A percentile compares a stretch with the other conserved stretches of the same genome.
phyloP scores from a whole-genome alignment of 345 rosid species.

The Eucalyptus fibrosa region DNA sequence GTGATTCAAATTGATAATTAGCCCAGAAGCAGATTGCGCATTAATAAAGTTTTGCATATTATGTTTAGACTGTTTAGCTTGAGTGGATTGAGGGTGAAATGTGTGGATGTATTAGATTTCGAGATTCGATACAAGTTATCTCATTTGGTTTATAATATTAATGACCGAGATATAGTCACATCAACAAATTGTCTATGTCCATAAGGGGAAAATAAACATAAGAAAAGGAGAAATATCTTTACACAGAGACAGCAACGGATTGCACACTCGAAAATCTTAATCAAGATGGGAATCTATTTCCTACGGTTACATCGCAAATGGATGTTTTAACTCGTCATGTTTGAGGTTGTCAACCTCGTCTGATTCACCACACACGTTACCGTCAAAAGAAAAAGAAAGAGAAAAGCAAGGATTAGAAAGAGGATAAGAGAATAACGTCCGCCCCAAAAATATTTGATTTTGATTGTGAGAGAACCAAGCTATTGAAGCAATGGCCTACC shows the following conservation, averaged over 20 bases:
- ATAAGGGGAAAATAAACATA: too few relatives aligned
- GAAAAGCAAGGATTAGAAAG: background rate
- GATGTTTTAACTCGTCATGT: background rate
- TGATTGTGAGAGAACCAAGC: background rate
- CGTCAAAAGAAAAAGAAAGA: background rate
- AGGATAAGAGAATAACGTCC: background rate
- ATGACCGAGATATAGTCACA: background rate
- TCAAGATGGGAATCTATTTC: background rate
- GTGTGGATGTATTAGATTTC: background rate
- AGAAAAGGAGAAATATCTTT: background rate
- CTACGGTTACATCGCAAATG: background rate
- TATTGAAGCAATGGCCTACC: background rate
- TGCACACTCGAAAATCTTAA: background rate
- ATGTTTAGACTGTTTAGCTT: background rate
- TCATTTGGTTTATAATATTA: background rate
- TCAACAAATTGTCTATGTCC: background rate
- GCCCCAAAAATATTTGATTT: background rate
- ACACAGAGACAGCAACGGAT: fast-evolving
- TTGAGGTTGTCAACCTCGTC: background rate
- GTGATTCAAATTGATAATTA: background rate
- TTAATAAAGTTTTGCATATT: background rate
- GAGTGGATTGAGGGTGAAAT: background rate
- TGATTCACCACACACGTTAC: background rate
- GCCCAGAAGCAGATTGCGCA: background rate
- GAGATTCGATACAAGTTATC: background rate